Base-by-base conservation (phyloP, 1,139 yeast genomes). In the Wickerhamomyces sp. region DNA sequence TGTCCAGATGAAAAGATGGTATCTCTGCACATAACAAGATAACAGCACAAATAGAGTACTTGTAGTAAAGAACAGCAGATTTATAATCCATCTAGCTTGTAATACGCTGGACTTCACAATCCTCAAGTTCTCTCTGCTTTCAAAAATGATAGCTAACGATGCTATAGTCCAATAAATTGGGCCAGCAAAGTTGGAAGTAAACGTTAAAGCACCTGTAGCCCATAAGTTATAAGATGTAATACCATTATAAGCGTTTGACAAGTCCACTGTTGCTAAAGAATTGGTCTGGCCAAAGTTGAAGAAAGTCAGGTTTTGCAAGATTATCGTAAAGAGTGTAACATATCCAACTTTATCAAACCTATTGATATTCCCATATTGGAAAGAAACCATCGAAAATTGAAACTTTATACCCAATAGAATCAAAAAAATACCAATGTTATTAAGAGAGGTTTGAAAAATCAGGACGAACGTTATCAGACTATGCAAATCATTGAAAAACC, bases 1-100 rank as follows among this genome's bases (percentile, higher is more conserved):
- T 2, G 97, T 88, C 97, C 98, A 94, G 14, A 94, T 84, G 58
- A 92, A 92, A 42, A 92, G 68, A 58, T 92, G 98, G 55, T 81
- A 86, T 50, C 96, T 72, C 47, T 90, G 69, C 21, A 76, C 69
- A 40, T 74, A 72, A 57, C 98, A 92, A 7, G 97, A 82, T 0
- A 70, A 65, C 36, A 85, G 59, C 38, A 90, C 73, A 31, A 73
- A 69, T 4, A 76, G 55, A 1, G 87, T 86, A 14, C 77, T 60
- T 2, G 81, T 51, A 3, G 82, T 64, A 56, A 85, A 85, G 56
- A 83, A 85, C 8, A 74, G 38, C 38, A 58, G 19, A 29, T 63
- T 56, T 16, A 64, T 55, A 35, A 68, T 46, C 37, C 67, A 48
- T 44, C 69, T 71, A 19, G 67, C 62, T 53, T 56, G 66, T 35